A percentile compares a stretch with the other conserved stretches of the same genome.
Evolutionary conservation across 75 land plant species (phyloP).

Genomic region (Adiantum capillusveneris): DNA sequence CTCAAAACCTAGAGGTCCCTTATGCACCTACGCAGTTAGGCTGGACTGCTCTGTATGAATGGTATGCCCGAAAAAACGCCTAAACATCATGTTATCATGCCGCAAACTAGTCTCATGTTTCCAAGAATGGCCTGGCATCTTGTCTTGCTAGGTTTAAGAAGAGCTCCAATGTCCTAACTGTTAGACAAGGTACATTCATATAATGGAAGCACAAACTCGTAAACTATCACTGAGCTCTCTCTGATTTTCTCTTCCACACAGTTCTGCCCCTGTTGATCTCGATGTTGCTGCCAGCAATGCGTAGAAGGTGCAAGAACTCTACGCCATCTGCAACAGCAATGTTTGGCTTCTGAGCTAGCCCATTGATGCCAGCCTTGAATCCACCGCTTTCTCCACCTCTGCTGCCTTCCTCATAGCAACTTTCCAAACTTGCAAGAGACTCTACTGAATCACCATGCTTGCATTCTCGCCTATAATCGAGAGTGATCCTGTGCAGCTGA

Average conservation of each 20-base stretch:
- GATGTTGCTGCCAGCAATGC: constrained; percentile 39
- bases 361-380: neutral
- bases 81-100: too few species aligned
- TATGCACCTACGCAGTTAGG: too few species aligned
- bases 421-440: constrained; percentile 49
- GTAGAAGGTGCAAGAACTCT: constrained; percentile 61
- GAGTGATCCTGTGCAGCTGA: constrained; percentile 57
- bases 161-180: too few species aligned
- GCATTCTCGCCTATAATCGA: constrained; percentile 78
- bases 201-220: too few species aligned
- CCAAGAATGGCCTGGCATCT: too few species aligned
- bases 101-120: too few species aligned
- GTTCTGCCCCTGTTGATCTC: constrained; percentile 89
- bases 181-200: too few species aligned
- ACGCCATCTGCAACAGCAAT: neutral
- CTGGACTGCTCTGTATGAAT: too few species aligned
- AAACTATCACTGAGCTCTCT: neutral
- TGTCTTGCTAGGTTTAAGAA: too few species aligned
- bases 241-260: constrained; percentile 56
- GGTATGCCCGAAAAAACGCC: too few species aligned
- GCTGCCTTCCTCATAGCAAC: neutral
- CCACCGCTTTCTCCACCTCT: neutral
- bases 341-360: constrained; percentile 23
- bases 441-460: constrained; percentile 69
- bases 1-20: too few species aligned